A percentile compares a stretch with the other conserved stretches of the same genome.
Evolutionary conservation across 2,329 filamentous ascomycete genomes (phyloP).

Genomic region (Aureobasidium mangrovei): DNA sequence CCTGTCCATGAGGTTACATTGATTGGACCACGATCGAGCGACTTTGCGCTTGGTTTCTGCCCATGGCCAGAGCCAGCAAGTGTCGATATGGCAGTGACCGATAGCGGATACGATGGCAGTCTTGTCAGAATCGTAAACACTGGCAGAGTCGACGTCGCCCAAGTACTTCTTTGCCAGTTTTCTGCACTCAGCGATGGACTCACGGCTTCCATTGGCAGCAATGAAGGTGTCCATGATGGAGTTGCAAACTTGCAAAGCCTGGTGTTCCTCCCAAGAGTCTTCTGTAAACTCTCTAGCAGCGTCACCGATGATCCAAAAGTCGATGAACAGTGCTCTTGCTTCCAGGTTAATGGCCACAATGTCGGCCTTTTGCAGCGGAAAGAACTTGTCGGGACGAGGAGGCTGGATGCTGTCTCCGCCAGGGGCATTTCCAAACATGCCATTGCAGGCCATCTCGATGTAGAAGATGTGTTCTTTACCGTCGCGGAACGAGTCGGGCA

Average conservation of each 20-base stretch:
- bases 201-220: conserved; percentile 60
- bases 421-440: conserved; percentile 91
- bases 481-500: conserved; percentile 73
- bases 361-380: conserved; percentile 64
- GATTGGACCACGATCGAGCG: conserved; percentile 90
- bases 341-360: conserved; percentile 85
- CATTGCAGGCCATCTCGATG: conserved; percentile 97
- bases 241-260: conserved; percentile 74
- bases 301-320: conserved; percentile 93
- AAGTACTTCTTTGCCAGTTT: conserved; percentile 77
- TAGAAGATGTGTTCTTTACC: conserved; percentile 85
- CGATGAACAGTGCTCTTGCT: conserved; percentile 73
- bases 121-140: conserved; percentile 71
- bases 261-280: conserved; percentile 81
- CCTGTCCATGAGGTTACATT: conserved; percentile 88
- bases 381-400: conserved; percentile 76
- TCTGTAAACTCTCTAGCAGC: conserved; percentile 83
- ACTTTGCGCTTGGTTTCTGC: conserved; percentile 97
- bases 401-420: conserved; percentile 82
- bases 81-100: conserved; percentile 96
- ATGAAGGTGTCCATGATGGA: conserved; percentile 86
- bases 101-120: conserved; percentile 76
- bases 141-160: conserved; percentile 70
- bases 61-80: conserved; percentile 97
- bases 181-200: conserved; percentile 69